Base-by-base conservation (phyloP, 176 grass and related monocot genomes). In the Chloris gayana region DNA sequence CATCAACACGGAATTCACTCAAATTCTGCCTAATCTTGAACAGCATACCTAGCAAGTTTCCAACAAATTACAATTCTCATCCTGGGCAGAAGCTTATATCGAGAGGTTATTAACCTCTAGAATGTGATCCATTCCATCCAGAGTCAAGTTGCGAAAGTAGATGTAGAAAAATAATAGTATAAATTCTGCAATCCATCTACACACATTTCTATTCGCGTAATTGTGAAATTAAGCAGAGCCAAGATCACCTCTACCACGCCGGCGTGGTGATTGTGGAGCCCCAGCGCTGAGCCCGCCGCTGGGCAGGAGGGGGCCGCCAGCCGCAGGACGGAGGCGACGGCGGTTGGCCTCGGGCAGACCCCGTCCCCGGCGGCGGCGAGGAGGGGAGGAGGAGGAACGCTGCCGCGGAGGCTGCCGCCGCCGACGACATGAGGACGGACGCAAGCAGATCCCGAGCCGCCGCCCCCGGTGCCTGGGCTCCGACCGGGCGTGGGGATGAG, bases 201-300 rank as follows among this genome's bases (percentile, higher is more conserved):
- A 26, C 7, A 19, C 14, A 38, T 53, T 72, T 51, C 12, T 17
- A 18, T 2, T 14, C 22, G n/a, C 4, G 67, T 9, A 30, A 41
- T 2, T 24, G 33, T 18, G 31, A 29, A 29, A 67, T 32, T 12
- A 37, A 11, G 65, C 6, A 41, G 39, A 35, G 53, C 31, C 2
- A 46, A 29, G 58, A 74, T 67, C 50, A 88, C 86, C 75, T 88
- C 86, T 2, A 79, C 61, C 18, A 88, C 75, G 75, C 62, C 69
- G 34, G 26, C 49, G 69, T 68, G 75, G 69, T 38, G 80, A 19
- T 15, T 22, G 13, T 61, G 50, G 50, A 67, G 49, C 18, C 74
- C 49, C 37, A 24, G 22, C 22, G 30, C 74, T 37, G 80, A 27
- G 11, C 30, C 67, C 7, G 31, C 75, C 61, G 68, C 18, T 4